Base-by-base conservation (phyloP, 768 basidiomycete species). In the Kwoniella sp. region DNA sequence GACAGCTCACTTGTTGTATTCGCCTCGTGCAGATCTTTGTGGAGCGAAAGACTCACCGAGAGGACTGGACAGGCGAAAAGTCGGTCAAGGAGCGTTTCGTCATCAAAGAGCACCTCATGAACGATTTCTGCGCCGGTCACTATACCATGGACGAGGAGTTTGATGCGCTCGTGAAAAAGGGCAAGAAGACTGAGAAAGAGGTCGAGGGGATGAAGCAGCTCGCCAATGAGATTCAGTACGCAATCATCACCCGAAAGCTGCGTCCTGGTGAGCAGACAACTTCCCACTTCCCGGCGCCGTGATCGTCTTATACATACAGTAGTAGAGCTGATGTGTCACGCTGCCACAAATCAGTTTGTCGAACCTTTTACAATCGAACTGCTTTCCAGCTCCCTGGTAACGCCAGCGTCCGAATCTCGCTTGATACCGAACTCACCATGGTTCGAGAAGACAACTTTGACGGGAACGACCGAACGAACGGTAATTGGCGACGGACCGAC, bases 31-130 rank as follows among this genome's bases (percentile, higher is more conserved):
- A 82, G 78, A 78, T 82, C 62, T 82, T 82, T 69, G 83, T 84
- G 53, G 84, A 85, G 75, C 81, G 83, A 50, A 85, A 85, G 66
- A 84, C 84, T 0, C 84, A 99, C 78, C 87, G 93, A 60, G 96
- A 99, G 81, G 96, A 99, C 76, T 99, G 96, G 96, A 98, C 95
- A 0, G 96, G 96, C 34, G 95, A 99, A 81, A 97, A 97, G 81
- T 93, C 92, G 11, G 94, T 98, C 77, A 99, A 97, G 82, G 91
- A 93, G 15, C 90, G 94, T 12, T 97, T 98, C 83, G 88, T 91
- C 2, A 88, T 99, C 79, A 93, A 95, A 78, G 95, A 97, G 78
- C 87, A 92, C 67, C 87, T 90, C 52, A 89, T 98, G 71, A 95
- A 97, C 76, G 88, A 90, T 17, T 99, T 93, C 84, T 82, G 96